These are phyloP conservation scores for Aureobasidium zeae DNA, from an alignment of 2,329 filamentous ascomycete genomes.

Conservation along the genomic window DNA sequence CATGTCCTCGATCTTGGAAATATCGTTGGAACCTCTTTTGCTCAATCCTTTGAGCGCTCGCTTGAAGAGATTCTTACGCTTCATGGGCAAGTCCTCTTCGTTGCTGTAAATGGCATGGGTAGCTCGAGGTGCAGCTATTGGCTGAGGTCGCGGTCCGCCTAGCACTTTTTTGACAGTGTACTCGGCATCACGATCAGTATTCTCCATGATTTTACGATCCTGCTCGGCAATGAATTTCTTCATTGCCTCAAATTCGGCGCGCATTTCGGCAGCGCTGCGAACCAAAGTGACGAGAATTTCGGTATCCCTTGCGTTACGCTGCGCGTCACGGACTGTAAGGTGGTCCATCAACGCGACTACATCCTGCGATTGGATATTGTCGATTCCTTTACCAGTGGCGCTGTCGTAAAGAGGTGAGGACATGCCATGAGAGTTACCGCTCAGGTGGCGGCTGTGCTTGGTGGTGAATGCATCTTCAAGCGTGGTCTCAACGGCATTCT, in stretches of 20 bases:
- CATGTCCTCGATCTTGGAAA: conserved; percentile 83
- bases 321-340: conserved; percentile 90
- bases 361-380: conserved; percentile 90
- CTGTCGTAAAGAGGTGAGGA: conserved; percentile 82
- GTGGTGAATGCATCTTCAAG: conserved; percentile 25
- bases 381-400: conserved; percentile 75
- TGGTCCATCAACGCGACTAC: conserved; percentile 98
- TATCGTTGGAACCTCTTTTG: conserved; percentile 76
- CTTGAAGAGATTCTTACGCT: conserved; percentile 89
- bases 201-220: conserved; percentile 78
- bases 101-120: conserved; percentile 41
- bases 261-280: conserved; percentile 90
- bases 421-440: conserved; percentile 88
- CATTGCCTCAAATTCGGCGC: conserved; percentile 90
- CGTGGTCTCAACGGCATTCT: conserved; percentile 44
- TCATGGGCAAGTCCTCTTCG: conserved; percentile 53
- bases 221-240: conserved; percentile 86
- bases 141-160: conserved; percentile 72
- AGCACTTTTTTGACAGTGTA: conserved; percentile 73
- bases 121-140: conserved; percentile 41
- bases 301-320: conserved; percentile 89
- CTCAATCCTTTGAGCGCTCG: conserved; percentile 87
- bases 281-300: conserved; percentile 94
- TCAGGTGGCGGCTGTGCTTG: conserved; percentile 58
- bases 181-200: conserved; percentile 80